phyloP scores from a whole-genome alignment of 1,284 basidiomycete species.

The Ustilago trichophora region DNA sequence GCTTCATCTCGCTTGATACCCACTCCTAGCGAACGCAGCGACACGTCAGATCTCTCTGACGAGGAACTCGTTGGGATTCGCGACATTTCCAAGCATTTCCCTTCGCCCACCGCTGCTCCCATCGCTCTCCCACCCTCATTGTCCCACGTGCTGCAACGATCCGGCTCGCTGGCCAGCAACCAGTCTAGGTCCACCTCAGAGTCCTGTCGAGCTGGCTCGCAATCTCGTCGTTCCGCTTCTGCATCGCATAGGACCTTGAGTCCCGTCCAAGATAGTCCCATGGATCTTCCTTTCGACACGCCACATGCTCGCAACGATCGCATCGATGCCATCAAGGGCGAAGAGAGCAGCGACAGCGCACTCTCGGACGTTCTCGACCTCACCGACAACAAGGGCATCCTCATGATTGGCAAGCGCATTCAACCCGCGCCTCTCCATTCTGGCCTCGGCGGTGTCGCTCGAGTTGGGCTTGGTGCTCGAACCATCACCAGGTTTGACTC shows the following conservation, averaged over 20 bases:
- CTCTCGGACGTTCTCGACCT: slow-evolving; percentile 37
- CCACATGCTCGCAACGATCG: background rate
- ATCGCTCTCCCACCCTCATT: background rate
- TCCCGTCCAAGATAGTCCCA: background rate
- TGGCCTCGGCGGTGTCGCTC: slow-evolving; percentile 2
- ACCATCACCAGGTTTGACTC: slow-evolving; percentile 2
- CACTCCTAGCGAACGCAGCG: slow-evolving; percentile 3
- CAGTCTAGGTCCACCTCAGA: background rate
- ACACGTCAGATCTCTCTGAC: slow-evolving; percentile 9
- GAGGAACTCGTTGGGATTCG: slow-evolving; percentile 31
- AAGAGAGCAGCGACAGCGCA: slow-evolving; percentile 18
- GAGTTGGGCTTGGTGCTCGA: slow-evolving; percentile 21
- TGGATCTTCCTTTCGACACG: background rate
- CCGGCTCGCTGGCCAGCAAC: background rate
- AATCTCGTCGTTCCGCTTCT: background rate
- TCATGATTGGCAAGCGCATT: slow-evolving; percentile 1
- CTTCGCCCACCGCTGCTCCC: slow-evolving; percentile 11
- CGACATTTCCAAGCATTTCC: slow-evolving; percentile 22
- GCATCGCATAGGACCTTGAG: background rate
- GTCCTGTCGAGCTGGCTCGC: background rate
- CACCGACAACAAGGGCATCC: slow-evolving; percentile 12
- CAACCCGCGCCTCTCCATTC: background rate
- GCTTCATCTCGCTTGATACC: background rate
- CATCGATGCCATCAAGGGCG: background rate
- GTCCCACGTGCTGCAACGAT: background rate